Percentiles rank a stretch among this genome's conserved stretches.
phyloP scores from a whole-genome alignment of 2,329 filamentous ascomycete genomes.

The Pseudogymnoascus sp. region DNA sequence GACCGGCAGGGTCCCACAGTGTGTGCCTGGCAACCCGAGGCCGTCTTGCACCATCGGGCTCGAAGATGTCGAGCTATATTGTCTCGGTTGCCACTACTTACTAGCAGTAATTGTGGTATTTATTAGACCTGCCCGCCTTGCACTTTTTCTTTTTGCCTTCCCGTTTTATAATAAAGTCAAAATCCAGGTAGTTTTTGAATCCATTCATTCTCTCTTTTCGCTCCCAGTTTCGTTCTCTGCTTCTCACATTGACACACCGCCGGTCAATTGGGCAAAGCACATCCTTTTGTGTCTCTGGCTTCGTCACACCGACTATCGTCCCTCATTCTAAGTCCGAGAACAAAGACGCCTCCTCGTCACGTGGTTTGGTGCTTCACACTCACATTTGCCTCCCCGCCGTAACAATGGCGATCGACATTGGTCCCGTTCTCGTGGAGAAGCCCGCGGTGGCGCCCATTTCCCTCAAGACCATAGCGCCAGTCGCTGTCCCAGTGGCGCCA shows the following conservation, averaged over 20 bases:
- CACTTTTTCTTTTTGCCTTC: background rate
- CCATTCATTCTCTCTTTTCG: constrained; percentile 3
- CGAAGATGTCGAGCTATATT: background rate
- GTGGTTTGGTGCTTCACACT: background rate
- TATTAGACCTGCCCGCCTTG: constrained; percentile 3
- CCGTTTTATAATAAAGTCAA: background rate
- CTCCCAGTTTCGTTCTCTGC: background rate
- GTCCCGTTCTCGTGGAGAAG: constrained; percentile 1
- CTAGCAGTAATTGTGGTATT: constrained; percentile 1
- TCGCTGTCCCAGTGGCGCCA: background rate
- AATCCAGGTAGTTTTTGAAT: constrained; percentile 3
- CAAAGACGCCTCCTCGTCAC: background rate
- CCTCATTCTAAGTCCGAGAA: background rate
- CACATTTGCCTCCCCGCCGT: background rate
- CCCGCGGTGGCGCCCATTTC: background rate
- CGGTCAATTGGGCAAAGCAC: background rate
- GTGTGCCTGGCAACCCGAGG: constrained; percentile 4
- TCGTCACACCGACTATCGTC: background rate
- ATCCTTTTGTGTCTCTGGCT: background rate
- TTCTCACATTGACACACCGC: background rate
- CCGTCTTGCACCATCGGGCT: constrained; percentile 1
- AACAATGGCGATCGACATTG: background rate
- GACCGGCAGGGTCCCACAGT: background rate
- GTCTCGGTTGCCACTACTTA: constrained; percentile 5
- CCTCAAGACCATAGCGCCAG: background rate